These are phyloP conservation scores for Xylariales sp. DNA, from an alignment of 2,329 filamentous ascomycete species.

Conservation along the genomic window DNA sequence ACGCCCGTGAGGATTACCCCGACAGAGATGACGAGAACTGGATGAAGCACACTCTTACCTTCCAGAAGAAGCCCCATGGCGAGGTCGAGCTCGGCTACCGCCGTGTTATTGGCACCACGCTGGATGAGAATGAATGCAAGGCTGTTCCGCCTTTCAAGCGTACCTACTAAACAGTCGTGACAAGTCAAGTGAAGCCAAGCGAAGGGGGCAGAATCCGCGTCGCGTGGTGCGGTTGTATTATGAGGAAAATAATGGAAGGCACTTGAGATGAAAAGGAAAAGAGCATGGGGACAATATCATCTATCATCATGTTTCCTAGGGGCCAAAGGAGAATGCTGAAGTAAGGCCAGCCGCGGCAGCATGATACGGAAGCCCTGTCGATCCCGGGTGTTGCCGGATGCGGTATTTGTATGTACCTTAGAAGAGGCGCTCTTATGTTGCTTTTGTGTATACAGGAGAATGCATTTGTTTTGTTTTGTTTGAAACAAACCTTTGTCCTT, in stretches of 20 bases:
- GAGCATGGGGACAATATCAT: no score
- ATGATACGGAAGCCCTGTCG: no score
- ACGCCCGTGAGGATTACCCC: conserved; percentile 94
- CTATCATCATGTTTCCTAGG: background rate
- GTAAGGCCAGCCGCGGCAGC: background rate
- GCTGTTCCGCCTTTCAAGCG: conserved; percentile 94
- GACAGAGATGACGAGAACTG: conserved; percentile 93
- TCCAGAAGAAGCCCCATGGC: conserved; percentile 89
- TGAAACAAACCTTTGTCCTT: no score
- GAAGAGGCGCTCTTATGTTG: conserved; percentile 7
- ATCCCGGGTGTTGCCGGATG: conserved; percentile 4
- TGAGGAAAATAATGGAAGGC: no score
- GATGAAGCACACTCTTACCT: conserved; percentile 99
- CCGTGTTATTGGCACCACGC: conserved; percentile 72
- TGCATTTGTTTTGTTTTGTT: no score
- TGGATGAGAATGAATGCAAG: conserved; percentile 96
- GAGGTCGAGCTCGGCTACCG: conserved; percentile 85
- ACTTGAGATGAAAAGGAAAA: background rate
- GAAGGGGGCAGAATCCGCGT: no score
- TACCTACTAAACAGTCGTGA: conserved; percentile 64
- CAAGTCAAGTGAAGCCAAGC: no score
- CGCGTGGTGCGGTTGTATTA: no score
- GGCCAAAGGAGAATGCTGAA: conserved; percentile 1
- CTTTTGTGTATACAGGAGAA: conserved; percentile 8
- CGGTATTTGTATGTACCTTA: conserved; percentile 7